Conservation (phyloP, 1,139 yeast genomes). For the Lodderomyces orthopsilosis region DNA sequence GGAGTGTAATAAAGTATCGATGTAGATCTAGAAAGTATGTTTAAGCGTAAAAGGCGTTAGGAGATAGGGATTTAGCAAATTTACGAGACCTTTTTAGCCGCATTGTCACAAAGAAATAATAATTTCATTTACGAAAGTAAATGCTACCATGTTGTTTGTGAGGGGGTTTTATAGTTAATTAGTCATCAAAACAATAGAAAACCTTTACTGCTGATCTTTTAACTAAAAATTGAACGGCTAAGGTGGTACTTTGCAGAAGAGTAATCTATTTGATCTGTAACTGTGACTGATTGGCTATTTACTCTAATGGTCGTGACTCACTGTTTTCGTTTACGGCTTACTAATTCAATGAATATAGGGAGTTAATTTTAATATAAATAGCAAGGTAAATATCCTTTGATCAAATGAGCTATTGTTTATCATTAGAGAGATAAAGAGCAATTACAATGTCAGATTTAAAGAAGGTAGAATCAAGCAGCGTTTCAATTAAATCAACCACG, state of each 20-base stretch:
- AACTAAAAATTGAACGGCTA: no score
- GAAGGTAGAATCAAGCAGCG: slow-evolving; percentile 12
- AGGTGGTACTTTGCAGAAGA: no score
- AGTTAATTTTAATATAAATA: background rate
- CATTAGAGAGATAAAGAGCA: background rate
- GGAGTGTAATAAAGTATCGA: background rate
- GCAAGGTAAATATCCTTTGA: background rate
- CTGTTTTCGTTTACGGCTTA: background rate
- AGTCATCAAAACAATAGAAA: slow-evolving; percentile 1
- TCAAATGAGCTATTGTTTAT: no score
- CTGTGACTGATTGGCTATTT: background rate
- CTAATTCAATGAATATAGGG: background rate
- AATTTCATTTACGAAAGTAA: background rate
- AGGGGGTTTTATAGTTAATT: background rate
- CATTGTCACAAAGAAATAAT: background rate
- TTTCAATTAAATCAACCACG: slow-evolving; percentile 12
- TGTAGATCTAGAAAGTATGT: background rate
- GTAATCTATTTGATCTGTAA: no score
- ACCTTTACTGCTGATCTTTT: no score
- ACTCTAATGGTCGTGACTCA: background rate
- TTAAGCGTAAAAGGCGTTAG: background rate
- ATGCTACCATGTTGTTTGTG: background rate
- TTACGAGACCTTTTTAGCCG: background rate
- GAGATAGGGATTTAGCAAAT: background rate
- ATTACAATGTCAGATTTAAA: slow-evolving; percentile 10